Evolutionary conservation across 148 eudicot species (phyloP).

Genomic region (Rhododendron kiyosumense): DNA sequence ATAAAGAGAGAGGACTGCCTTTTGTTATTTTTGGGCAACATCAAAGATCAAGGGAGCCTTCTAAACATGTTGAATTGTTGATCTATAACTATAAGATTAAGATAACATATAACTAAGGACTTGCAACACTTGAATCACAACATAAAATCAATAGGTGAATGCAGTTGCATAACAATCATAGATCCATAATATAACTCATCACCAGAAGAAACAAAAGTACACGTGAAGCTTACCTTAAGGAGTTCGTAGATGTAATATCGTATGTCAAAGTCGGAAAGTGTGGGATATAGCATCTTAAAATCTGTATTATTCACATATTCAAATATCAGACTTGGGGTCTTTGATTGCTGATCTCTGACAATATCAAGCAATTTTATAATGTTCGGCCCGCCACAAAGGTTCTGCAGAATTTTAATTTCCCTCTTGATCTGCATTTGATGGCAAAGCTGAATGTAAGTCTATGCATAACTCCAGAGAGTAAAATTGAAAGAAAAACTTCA

Average conservation of each 20-base stretch:
- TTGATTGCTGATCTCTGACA: conserved; percentile 88
- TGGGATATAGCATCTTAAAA: conserved; percentile 88
- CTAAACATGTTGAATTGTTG: neutral
- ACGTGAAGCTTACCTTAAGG: conserved; percentile 53
- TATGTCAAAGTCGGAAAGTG: conserved; percentile 75
- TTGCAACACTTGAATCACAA: neutral
- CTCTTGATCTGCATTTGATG: conserved; percentile 73
- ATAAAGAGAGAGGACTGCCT: neutral
- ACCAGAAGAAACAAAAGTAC: neutral
- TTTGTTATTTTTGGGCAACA: neutral
- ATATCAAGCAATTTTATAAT: conserved; percentile 85
- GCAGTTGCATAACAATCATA: conserved; percentile 6
- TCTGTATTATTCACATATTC: conserved; percentile 92
- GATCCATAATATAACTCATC: neutral
- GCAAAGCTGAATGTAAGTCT: conserved; percentile 2
- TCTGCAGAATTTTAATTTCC: conserved; percentile 93
- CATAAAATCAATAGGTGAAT: neutral
- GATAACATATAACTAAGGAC: neutral
- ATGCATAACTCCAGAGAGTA: neutral
- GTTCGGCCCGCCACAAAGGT: conserved; percentile 92
- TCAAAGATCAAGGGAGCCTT: neutral
- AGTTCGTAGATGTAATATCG: conserved; percentile 90
- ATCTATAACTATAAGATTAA: neutral
- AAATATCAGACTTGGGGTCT: conserved; percentile 86
- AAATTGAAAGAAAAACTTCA: neutral